Base-by-base conservation (phyloP, 2,329 filamentous ascomycete genomes). In the Aureobasidium sp. region DNA sequence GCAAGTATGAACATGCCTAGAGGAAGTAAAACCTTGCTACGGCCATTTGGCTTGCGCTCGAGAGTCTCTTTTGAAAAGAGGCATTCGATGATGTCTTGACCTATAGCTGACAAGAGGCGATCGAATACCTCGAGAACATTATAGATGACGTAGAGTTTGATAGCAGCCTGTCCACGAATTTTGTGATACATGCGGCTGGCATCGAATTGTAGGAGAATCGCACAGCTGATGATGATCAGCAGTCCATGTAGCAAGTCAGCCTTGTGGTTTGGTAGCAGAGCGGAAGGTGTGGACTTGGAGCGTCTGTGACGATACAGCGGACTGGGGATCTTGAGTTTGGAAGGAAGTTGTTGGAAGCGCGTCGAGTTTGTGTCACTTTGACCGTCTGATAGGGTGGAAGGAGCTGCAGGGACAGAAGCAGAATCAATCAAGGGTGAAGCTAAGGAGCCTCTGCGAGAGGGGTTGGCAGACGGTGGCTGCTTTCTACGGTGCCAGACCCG, bases 71-170 rank as follows among this genome's bases (percentile, higher is more conserved):
- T 84, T 59, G 91, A 97, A 74, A 97, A 96, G 0, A 99, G 82
- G 69, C 93, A 97, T 74, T 99, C 94, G 5, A 97, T 84, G 1
- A 99, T 90, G 74, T 99, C 95, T 74, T 99, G 95, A 0, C 94
- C 94, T 2, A 99, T 81, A 0, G 94, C 93, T 0, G 91, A 91
- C 34, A 97, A 84, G 0, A 99, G 82, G 8, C 92, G 88, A 74
- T 99, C 94, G 60, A 89, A 89, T 1, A 95, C 89, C 76, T 99
- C 94, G 5, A 99, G 84, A 37, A 97, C 90, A 71, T 99, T 99
- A 80, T 96, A 99, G 61, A 99, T 97, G 63, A 99, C 94, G 73
- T 99, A 99, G 12, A 99, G 83, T 73, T 99, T 99, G 77, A 99
- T 97, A 8, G 93, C 92, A 1, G 92, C 93, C 74, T 99, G 94